phyloP scores from a whole-genome alignment of 2,329 filamentous ascomycete genomes.

The Fusarium odoratissimum region DNA sequence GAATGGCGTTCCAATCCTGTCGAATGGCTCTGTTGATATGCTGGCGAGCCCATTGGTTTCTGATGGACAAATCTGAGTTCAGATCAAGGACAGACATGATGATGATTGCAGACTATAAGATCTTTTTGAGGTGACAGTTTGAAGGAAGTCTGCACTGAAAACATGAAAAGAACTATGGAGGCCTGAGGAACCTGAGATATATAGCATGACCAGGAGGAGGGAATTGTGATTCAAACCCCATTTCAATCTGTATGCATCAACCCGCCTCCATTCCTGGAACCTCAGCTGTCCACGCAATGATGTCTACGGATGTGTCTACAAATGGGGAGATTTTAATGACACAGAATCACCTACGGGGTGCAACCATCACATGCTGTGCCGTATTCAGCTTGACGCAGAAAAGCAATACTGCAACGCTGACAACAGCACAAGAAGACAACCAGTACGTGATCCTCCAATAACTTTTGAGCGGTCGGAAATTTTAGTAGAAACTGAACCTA shows the following conservation, averaged over 20 bases:
- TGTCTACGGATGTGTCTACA: background rate
- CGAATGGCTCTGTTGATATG: background rate
- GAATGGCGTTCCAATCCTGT: conserved; percentile 5
- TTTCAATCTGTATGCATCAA: background rate
- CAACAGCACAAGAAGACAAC: background rate
- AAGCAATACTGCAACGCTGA: background rate
- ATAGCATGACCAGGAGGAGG: rapidly evolving
- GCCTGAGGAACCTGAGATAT: background rate
- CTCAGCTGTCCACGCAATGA: background rate
- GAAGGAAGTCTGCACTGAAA: rapidly evolving
- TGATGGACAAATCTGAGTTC: background rate
- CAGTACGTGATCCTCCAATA: background rate
- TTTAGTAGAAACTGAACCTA: rapidly evolving
- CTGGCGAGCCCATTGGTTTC: conserved; percentile 12
- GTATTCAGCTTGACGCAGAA: background rate
- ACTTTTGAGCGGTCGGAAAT: background rate
- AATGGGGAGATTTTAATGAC: background rate
- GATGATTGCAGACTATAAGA: no score
- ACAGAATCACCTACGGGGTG: background rate
- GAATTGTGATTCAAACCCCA: rapidly evolving
- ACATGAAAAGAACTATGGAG: background rate
- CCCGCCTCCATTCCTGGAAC: background rate
- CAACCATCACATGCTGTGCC: background rate
- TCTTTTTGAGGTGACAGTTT: rapidly evolving
- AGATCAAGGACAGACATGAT: background rate